phyloP scores from a whole-genome alignment of 148 eudicot genomes.

The Rhododendron henanense region DNA sequence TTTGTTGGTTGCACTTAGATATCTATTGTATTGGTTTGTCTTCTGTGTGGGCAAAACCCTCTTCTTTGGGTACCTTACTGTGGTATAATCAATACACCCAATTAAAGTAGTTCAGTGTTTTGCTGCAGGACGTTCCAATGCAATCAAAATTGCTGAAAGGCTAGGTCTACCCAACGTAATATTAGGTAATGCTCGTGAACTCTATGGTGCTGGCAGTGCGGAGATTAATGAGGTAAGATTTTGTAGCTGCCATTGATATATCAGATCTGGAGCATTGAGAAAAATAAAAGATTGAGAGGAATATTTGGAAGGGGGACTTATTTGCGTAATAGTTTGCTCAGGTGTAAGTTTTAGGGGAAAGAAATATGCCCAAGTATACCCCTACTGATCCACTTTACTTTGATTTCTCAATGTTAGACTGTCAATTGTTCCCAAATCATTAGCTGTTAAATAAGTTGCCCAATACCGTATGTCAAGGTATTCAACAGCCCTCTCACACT shows the following conservation, averaged over 20 bases:
- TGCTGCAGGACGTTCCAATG: slow-evolving; percentile 90
- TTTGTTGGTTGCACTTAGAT: neutral
- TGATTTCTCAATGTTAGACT: neutral
- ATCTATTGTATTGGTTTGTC: neutral
- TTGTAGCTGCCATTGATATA: neutral
- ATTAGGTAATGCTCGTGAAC: slow-evolving; percentile 61
- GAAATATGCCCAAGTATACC: neutral
- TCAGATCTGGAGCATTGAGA: neutral
- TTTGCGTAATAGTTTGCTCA: neutral
- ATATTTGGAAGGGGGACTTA: neutral
- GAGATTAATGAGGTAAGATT: slow-evolving; percentile 90
- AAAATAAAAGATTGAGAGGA: neutral
- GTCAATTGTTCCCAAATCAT: neutral
- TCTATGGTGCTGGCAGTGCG: slow-evolving; percentile 81
- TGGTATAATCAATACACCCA: neutral
- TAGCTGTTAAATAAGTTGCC: neutral
- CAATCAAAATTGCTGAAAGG: slow-evolving; percentile 92
- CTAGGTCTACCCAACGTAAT: slow-evolving; percentile 64
- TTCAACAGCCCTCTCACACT: neutral
- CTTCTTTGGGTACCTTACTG: neutral
- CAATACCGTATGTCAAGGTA: neutral
- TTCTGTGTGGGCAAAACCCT: neutral
- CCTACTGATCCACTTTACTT: neutral
- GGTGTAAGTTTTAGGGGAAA: neutral
- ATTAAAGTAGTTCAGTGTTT: neutral